Evolutionary conservation across 2,329 filamentous ascomycete genomes (phyloP).

Genomic region (Pseudomassariella vexata): DNA sequence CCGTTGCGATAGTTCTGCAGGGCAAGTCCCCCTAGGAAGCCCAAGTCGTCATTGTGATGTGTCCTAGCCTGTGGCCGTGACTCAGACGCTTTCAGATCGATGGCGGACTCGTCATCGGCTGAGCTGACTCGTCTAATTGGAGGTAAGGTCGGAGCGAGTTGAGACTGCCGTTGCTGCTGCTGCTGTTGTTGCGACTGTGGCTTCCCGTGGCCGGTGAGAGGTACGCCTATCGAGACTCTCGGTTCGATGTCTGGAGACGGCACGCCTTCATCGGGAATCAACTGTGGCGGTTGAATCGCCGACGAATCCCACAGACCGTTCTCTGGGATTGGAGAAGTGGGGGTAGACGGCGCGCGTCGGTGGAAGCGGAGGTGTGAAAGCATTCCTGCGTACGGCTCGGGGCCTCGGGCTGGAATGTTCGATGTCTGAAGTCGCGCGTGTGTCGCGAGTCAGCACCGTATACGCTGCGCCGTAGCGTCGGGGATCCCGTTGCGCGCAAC

Average conservation of each 20-base stretch:
- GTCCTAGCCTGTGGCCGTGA: slow-evolving; percentile 25
- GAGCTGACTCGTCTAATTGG: slow-evolving; percentile 45
- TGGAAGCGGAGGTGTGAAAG: slow-evolving; percentile 53
- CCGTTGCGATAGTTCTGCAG: slow-evolving; percentile 42
- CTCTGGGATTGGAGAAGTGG: slow-evolving; percentile 46
- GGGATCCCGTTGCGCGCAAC: too few relatives aligned
- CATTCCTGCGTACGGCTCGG: too few relatives aligned
- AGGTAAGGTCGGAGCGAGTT: slow-evolving; percentile 27
- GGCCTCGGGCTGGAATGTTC: too few relatives aligned
- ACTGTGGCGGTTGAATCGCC: slow-evolving; percentile 33
- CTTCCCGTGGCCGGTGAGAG: slow-evolving; percentile 22
- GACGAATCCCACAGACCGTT: slow-evolving; percentile 34
- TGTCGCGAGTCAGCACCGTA: too few relatives aligned
- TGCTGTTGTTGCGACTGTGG: slow-evolving; percentile 25
- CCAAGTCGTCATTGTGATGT: slow-evolving; percentile 31
- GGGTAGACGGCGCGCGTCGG: slow-evolving; percentile 50
- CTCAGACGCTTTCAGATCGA: slow-evolving; percentile 12
- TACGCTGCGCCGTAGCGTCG: too few relatives aligned
- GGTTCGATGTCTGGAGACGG: slow-evolving; percentile 39
- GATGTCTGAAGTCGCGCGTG: too few relatives aligned
- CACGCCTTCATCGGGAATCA: slow-evolving; percentile 36
- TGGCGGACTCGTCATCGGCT: slow-evolving; percentile 24
- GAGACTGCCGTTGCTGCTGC: slow-evolving; percentile 10
- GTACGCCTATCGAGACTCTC: slow-evolving; percentile 18
- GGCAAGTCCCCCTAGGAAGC: slow-evolving; percentile 51